Percentiles rank a stretch among this genome's conserved stretches.
These are phyloP conservation scores for Apiospora aurea DNA, from an alignment of 2,329 filamentous ascomycete genomes.

Conservation along the genomic window DNA sequence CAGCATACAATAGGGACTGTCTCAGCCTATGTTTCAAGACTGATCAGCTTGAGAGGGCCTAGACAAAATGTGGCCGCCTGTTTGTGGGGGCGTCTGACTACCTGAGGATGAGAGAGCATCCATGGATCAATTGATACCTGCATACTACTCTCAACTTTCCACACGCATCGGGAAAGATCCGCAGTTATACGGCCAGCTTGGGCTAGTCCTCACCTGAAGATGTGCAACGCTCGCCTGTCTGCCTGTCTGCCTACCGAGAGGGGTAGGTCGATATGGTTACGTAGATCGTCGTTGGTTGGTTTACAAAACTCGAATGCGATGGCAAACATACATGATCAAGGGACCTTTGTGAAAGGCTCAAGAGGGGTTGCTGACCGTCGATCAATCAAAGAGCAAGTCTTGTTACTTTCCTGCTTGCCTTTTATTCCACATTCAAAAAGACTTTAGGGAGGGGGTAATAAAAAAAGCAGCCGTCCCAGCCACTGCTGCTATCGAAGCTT, in stretches of 20 bases:
- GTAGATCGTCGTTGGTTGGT: slow-evolving; percentile 9
- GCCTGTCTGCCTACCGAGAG: slow-evolving; percentile 9
- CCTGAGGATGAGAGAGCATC: neutral
- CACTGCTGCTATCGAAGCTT: neutral
- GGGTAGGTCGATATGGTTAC: slow-evolving; percentile 8
- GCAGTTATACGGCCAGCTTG: neutral
- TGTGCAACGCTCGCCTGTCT: slow-evolving; percentile 18
- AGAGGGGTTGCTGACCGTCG: neutral
- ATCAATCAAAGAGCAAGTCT: neutral
- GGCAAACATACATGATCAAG: neutral
- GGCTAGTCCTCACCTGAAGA: slow-evolving; percentile 18
- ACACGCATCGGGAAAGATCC: slow-evolving; percentile 10
- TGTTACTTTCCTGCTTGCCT: neutral
- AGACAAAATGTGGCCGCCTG: neutral
- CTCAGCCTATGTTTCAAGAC: slow-evolving; percentile 16
- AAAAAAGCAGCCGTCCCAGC: neutral
- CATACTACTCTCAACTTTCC: neutral
- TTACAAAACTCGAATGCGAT: slow-evolving; percentile 7
- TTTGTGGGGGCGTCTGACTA: neutral
- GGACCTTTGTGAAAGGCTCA: neutral
- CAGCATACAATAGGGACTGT: neutral
- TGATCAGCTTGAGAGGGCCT: neutral
- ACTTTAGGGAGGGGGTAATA: too few relatives aligned
- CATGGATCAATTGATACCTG: too few relatives aligned
- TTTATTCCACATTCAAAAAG: too few relatives aligned